A percentile compares a stretch with the other conserved stretches of the same genome.
phyloP scores from a whole-genome alignment of 2,329 filamentous ascomycete genomes.

The Geosmithia morbida region DNA sequence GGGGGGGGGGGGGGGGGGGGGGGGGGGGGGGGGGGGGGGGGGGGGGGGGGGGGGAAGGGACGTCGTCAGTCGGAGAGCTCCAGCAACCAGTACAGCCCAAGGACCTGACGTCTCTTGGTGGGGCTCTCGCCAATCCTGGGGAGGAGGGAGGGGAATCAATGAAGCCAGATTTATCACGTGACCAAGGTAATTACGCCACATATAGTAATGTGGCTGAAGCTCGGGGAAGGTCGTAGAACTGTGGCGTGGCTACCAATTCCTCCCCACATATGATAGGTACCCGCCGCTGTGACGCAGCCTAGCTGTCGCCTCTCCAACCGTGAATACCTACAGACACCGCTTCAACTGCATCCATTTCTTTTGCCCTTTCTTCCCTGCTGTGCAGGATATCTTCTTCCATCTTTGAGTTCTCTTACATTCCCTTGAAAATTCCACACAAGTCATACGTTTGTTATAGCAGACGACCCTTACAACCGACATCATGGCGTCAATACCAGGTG shows the following conservation, averaged over 20 bases:
- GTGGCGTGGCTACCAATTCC: background rate
- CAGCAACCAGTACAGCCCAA: conserved; percentile 9
- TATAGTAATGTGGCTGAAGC: background rate
- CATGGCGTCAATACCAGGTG: conserved; percentile 44
- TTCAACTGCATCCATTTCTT: background rate
- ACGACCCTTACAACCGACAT: conserved; percentile 5
- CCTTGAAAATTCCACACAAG: background rate
- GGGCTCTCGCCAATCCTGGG: conserved; percentile 7
- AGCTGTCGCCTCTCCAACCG: background rate
- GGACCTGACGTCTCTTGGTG: conserved; percentile 17
- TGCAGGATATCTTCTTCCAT: background rate
- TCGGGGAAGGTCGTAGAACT: background rate
- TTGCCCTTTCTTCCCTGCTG: background rate
- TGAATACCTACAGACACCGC: background rate
- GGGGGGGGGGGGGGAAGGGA: conserved; percentile 6
- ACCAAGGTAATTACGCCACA: background rate
- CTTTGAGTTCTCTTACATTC: background rate
- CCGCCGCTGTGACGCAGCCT: conserved; percentile 2
- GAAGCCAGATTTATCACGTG: conserved; percentile 1
- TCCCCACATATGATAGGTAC: conserved; percentile 2
- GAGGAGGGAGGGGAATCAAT: conserved; percentile 1
- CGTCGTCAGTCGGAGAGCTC: conserved; percentile 7
- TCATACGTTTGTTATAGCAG: background rate
- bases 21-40: too few relatives aligned
- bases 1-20: too few relatives aligned